Evolutionary conservation across 768 basidiomycete genomes (phyloP).

Genomic region (Rhodotorula diobovata): DNA sequence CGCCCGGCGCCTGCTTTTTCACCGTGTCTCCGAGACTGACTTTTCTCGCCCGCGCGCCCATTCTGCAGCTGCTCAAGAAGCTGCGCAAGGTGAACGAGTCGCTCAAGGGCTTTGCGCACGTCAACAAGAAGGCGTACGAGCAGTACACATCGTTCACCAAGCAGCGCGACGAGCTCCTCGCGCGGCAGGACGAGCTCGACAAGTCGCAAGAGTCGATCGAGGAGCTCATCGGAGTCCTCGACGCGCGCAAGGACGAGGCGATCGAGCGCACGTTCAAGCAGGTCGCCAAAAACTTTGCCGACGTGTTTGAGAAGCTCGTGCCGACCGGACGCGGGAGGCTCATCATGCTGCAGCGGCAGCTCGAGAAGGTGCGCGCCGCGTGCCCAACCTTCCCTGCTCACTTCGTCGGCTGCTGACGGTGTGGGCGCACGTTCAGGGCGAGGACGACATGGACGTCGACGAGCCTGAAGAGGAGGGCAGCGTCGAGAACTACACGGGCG

Average conservation of each 20-base stretch:
- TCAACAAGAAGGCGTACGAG: slow-evolving; percentile 99
- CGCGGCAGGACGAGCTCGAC: slow-evolving; percentile 85
- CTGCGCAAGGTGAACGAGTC: slow-evolving; percentile 88
- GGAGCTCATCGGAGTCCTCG: slow-evolving; percentile 85
- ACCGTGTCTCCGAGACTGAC: not conserved
- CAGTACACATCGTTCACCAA: slow-evolving; percentile 98
- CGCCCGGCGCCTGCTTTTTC: slow-evolving; percentile 41
- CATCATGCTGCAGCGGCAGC: slow-evolving; percentile 78
- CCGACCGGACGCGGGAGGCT: slow-evolving; percentile 85
- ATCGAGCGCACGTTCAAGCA: slow-evolving; percentile 98
- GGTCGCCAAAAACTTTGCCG: slow-evolving; percentile 92
- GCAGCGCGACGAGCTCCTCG: slow-evolving; percentile 82
- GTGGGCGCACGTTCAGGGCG: slow-evolving; percentile 33
- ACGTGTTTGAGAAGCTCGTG: slow-evolving; percentile 93
- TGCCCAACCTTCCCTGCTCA: slow-evolving; percentile 38
- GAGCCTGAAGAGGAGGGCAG: slow-evolving; percentile 39
- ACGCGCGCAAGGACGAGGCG: slow-evolving; percentile 96
- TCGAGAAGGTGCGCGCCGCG: slow-evolving; percentile 57
- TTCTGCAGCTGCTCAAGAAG: slow-evolving; percentile 76
- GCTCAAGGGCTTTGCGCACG: slow-evolving; percentile 92
- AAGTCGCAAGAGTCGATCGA: slow-evolving; percentile 82
- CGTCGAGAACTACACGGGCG: slow-evolving; percentile 90
- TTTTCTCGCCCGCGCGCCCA: too few relatives aligned
- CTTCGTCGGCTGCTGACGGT: not conserved
- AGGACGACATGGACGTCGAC: slow-evolving; percentile 44